phyloP scores from a whole-genome alignment of 352 stramenopile species.

The Phytophthora cactorum region DNA sequence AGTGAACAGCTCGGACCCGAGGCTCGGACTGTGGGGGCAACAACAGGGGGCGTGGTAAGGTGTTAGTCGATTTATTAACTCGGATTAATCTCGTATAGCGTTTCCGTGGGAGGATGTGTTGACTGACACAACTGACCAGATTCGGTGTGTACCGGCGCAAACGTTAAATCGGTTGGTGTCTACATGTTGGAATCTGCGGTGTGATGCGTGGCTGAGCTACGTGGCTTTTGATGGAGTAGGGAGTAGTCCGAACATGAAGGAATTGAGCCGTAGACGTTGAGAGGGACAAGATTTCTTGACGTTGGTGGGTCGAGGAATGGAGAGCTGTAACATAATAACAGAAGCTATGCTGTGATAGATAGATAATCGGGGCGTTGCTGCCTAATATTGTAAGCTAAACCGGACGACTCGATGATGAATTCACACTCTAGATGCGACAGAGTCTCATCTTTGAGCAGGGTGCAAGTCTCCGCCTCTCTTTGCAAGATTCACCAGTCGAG shows the following conservation, averaged over 20 bases:
- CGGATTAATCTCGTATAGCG: conserved; percentile 13
- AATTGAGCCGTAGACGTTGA: neutral
- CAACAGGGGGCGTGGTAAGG: conserved; percentile 10
- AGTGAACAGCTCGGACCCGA: conserved; percentile 9
- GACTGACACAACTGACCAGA: conserved; percentile 5
- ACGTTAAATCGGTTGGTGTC: conserved; percentile 5
- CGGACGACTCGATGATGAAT: too few relatives aligned
- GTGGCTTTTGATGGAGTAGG: neutral
- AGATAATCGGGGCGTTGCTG: too few relatives aligned
- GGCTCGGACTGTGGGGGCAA: neutral
- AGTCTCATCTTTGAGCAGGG: conserved; percentile 5
- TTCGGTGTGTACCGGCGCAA: conserved; percentile 15
- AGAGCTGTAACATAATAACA: neutral
- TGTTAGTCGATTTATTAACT: conserved; percentile 19
- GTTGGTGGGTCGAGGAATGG: neutral
- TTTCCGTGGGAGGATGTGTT: conserved; percentile 14
- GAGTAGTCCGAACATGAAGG: neutral
- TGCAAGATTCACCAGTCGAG: conserved; percentile 20
- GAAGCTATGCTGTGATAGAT: too few relatives aligned
- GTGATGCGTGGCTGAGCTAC: conserved; percentile 8
- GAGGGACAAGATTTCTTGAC: neutral
- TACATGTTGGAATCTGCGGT: conserved; percentile 12
- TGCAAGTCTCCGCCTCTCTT: conserved; percentile 26
- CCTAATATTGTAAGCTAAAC: too few relatives aligned
- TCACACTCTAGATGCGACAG: neutral